phyloP scores from a whole-genome alignment of 2,329 filamentous ascomycete species.

The Catunica adiposa region DNA sequence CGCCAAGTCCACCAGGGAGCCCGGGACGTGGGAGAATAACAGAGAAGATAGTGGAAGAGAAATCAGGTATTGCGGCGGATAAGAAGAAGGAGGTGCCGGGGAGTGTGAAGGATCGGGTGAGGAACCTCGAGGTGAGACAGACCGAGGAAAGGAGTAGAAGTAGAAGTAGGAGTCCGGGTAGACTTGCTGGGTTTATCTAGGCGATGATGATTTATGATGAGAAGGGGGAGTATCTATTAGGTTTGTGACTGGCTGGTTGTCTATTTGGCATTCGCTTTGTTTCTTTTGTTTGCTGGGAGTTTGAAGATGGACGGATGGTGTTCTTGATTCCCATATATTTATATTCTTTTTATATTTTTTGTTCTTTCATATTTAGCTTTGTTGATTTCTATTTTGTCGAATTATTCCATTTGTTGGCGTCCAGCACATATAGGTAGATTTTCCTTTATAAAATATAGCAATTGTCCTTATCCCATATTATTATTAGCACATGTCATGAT shows the following conservation, averaged over 20 bases:
- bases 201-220: not conserved
- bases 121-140: constrained; percentile 9
- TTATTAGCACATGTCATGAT: too few species aligned
- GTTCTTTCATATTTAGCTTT: not conserved
- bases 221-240: not conserved
- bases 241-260: not conserved
- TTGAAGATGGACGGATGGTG: not conserved
- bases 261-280: not conserved
- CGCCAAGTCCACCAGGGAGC: not conserved
- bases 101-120: constrained; percentile 8
- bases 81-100: constrained; percentile 1
- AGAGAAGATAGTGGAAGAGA: too few species aligned
- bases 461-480: too few species aligned
- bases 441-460: not conserved
- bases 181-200: not conserved
- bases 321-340: not conserved
- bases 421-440: not conserved
- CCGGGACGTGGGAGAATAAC: too few species aligned
- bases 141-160: not conserved
- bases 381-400: not conserved
- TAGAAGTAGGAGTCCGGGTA: not conserved
- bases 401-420: not conserved
- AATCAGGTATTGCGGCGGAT: not conserved
- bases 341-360: too few species aligned
- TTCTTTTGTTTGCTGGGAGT: constrained; percentile 4